Percentiles rank a stretch among this genome's conserved stretches.
Evolutionary conservation across 495 filamentous ascomycete species (phyloP).

Genomic region (Podospora anserina): DNA sequence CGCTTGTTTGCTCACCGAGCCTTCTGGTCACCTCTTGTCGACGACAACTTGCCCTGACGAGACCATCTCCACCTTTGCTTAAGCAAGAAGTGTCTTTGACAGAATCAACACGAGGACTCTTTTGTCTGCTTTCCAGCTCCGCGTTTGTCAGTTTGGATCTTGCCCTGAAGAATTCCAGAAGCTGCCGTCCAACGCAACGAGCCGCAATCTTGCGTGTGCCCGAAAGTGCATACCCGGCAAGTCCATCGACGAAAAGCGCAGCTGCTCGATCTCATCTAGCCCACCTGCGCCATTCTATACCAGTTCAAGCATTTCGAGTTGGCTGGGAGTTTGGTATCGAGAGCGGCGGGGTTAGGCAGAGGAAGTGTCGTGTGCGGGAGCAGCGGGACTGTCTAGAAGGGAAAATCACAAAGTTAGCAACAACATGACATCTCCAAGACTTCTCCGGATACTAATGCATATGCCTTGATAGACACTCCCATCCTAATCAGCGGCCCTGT

Average conservation of each 20-base stretch:
- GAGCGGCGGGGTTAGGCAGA: not conserved
- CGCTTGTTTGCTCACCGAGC: not conserved
- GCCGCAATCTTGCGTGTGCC: not conserved
- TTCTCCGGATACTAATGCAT: not conserved
- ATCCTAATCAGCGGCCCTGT: not conserved
- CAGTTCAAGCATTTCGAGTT: not conserved
- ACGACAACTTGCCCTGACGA: not conserved
- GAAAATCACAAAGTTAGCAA: not conserved
- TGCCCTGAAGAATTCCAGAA: not conserved
- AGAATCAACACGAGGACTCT: not conserved
- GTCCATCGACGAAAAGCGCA: not conserved
- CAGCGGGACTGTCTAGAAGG: not conserved
- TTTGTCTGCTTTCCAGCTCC: not conserved
- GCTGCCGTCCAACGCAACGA: not conserved
- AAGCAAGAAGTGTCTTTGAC: not conserved
- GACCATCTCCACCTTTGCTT: not conserved
- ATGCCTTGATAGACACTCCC: not conserved
- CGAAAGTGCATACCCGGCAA: not conserved
- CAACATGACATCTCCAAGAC: not conserved
- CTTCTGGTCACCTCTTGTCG: no score
- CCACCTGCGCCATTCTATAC: not conserved
- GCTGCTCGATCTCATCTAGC: not conserved
- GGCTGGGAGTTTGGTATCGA: not conserved
- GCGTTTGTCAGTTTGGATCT: not conserved
- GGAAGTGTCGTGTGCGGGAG: not conserved